phyloP scores from a whole-genome alignment of 2,329 filamentous ascomycete species.

The Ophiosphaerella narmari region DNA sequence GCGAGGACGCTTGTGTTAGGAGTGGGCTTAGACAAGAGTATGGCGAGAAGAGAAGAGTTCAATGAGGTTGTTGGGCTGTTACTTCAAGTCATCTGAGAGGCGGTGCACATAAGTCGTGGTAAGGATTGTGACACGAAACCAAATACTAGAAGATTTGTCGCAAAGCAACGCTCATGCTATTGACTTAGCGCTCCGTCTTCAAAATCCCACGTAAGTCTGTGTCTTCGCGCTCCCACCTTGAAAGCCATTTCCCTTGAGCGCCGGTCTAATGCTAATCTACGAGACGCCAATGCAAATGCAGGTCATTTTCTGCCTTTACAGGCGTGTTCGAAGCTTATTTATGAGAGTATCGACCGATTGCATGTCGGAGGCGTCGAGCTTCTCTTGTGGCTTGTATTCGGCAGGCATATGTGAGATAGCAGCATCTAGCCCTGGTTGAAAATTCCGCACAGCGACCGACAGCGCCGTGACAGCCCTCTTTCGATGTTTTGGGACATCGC shows the following conservation, averaged over 20 bases:
- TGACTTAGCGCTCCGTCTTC: background rate
- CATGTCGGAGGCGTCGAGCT: constrained; percentile 86
- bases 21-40: constrained; percentile 57
- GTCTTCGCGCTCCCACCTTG: background rate
- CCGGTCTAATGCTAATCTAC: constrained; percentile 24
- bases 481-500: constrained; percentile 67
- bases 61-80: constrained; percentile 51
- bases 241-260: constrained; percentile 4
- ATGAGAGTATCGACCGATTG: constrained; percentile 79
- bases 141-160: no score
- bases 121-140: background rate
- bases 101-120: no score
- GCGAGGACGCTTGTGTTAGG: constrained; percentile 63
- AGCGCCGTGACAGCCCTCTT: constrained; percentile 90
- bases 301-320: constrained; percentile 11
- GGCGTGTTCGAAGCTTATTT: constrained; percentile 56
- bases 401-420: constrained; percentile 70
- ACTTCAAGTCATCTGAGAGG: constrained; percentile 40
- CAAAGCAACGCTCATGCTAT: no score
- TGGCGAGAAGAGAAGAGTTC: constrained; percentile 55
- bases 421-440: constrained; percentile 72
- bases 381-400: constrained; percentile 61
- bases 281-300: constrained; percentile 31
- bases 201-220: background rate
- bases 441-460: constrained; percentile 85